Base-by-base conservation (phyloP, 495 filamentous ascomycete genomes). In the Penicillium subrubescens region DNA sequence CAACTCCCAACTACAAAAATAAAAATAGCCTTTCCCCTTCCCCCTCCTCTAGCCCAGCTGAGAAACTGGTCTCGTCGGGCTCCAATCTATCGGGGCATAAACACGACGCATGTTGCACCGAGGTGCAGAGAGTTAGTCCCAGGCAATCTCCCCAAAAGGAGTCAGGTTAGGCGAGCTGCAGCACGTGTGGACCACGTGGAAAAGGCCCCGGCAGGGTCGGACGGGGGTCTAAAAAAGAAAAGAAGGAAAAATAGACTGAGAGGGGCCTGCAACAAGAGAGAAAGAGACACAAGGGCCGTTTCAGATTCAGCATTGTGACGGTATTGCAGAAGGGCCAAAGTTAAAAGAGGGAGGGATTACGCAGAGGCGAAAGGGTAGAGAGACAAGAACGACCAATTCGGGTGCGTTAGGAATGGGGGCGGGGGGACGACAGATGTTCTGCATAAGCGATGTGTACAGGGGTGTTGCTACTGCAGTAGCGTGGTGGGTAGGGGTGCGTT, bases 111-210 rank as follows among this genome's bases (percentile, higher is more conserved):
- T 23, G 63, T 66, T 7, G 37, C 53, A 66, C 63, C 25, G 48
- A 52, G 21, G 19, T 46, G 25, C 27, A 54, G 57, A 65, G 65
- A 41, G 37, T 17, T 41, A 15, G 37, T 41, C 5, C 14, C 0
- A 41, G 14, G 43, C 60, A 54, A 63, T 46, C 39, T 27, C 60
- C 66, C n/a, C n/a, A 21, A 66, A 64, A 53, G 15, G n/a, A 71
- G 67, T 44, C 52, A 66, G 62, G 43, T 62, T 73, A 73, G 66
- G 69, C 71, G 71, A 73, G 48, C 51, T 69, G 60, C 66, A 64
- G 68, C 69, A 73, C 62, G 69, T 67, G 66, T 69, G 55, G 64
- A 52, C 66, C 71, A 73, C 71, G 71, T 73, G 71, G 69, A n/a
- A 39, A 39, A 53, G 34, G 58, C 58, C 54, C 50, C 39, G 31